Conservation (phyloP, 805 yeast genomes). For the Jamesozyma gamospora region DNA sequence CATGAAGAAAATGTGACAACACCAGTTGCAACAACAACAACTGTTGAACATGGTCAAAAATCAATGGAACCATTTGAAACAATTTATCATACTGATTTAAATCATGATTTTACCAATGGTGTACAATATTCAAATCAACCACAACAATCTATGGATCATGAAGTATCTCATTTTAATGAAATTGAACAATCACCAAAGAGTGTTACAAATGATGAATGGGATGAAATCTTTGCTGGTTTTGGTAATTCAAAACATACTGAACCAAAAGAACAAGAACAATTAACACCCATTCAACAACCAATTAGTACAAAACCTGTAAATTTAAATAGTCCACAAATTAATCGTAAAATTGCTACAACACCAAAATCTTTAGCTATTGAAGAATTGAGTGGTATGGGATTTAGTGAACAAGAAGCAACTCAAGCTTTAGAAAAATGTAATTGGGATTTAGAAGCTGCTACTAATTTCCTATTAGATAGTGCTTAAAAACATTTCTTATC, state of each 20-base stretch:
- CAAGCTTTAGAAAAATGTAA: conserved; percentile 58
- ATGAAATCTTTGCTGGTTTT: conserved; percentile 82
- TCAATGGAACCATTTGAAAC: conserved; percentile 21
- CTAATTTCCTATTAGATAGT: conserved; percentile 69
- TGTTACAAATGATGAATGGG: conserved; percentile 73
- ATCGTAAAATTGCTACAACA: conserved; percentile 32
- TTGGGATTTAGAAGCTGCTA: conserved; percentile 80
- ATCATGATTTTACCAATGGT: conserved; percentile 16
- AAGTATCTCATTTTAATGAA: conserved; percentile 2
- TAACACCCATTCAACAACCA: conserved; percentile 6
- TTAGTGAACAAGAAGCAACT: conserved; percentile 51
- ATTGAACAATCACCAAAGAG: conserved; percentile 2
- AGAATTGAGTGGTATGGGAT: conserved; percentile 87
- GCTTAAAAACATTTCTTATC: conserved; percentile 36
- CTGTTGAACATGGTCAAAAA: background rate
- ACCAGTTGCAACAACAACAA: background rate
- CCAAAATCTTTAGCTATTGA: conserved; percentile 53
- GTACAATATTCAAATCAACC: background rate
- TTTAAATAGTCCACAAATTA: conserved; percentile 6
- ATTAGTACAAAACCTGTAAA: conserved; percentile 1
- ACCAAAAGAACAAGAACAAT: background rate
- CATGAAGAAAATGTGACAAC: background rate
- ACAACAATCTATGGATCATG: background rate
- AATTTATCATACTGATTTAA: conserved; percentile 19
- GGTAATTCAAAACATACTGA: conserved; percentile 36